Conservation (phyloP, 768 basidiomycete species). For the Ramaria rubella region DNA sequence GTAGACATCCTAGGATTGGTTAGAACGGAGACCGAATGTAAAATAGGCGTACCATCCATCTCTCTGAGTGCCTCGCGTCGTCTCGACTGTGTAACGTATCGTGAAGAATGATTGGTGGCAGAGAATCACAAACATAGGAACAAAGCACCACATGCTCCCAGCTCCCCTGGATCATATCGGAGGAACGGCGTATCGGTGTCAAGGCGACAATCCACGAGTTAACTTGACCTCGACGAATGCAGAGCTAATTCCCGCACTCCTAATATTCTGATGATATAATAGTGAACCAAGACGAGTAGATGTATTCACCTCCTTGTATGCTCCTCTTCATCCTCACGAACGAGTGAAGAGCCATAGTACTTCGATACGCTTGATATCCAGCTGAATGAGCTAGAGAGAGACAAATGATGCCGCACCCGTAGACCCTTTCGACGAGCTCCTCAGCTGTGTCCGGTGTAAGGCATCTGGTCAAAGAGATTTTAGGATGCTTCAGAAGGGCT, state of each 20-base stretch:
- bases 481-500: constrained; percentile 28
- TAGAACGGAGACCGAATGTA: too few relatives aligned
- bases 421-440: constrained; percentile 28
- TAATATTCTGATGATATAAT: constrained; percentile 17
- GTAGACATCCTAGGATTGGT: too few relatives aligned
- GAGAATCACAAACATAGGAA: too few relatives aligned
- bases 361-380: constrained; percentile 32
- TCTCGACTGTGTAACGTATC: too few relatives aligned
- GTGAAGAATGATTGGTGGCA: too few relatives aligned
- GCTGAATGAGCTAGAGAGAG: constrained; percentile 31
- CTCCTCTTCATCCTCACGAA: constrained; percentile 15
- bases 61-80: too few relatives aligned
- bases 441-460: constrained; percentile 34
- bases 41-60: too few relatives aligned
- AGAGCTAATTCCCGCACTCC: not conserved
- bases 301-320: too few relatives aligned
- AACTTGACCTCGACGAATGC: not conserved
- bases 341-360: constrained; percentile 18
- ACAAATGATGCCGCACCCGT: constrained; percentile 34
- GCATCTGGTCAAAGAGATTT: constrained; percentile 31
- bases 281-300: too few relatives aligned
- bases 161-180: too few relatives aligned
- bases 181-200: too few relatives aligned
- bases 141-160: too few relatives aligned
- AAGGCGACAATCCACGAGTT: not conserved